phyloP scores from a whole-genome alignment of 2,329 filamentous ascomycete genomes.

The Conoideocrella luteorostrata region DNA sequence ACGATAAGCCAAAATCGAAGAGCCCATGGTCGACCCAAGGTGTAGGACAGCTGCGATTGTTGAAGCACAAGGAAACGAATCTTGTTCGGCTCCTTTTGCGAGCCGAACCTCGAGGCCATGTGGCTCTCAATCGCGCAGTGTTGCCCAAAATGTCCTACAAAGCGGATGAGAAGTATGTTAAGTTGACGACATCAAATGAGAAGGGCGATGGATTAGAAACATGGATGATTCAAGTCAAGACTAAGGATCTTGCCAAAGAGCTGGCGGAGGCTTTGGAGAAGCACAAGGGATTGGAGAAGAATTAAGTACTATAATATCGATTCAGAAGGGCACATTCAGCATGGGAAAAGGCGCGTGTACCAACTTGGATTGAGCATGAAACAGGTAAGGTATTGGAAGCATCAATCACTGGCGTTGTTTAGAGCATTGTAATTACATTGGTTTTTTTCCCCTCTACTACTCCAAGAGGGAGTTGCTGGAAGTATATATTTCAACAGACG shows the following conservation, averaged over 20 bases:
- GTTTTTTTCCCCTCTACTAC: neutral
- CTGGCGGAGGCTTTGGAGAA: conserved; percentile 46
- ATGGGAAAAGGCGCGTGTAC: conserved; percentile 4
- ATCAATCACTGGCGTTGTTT: conserved; percentile 10
- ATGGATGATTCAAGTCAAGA: conserved; percentile 68
- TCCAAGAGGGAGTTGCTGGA: neutral
- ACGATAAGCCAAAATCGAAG: conserved; percentile 39
- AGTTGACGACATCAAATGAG: conserved; percentile 50
- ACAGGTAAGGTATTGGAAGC: conserved; percentile 2
- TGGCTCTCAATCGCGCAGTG: conserved; percentile 65
- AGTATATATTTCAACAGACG: neutral
- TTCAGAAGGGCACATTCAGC: conserved; percentile 2
- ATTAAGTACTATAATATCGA: conserved; percentile 20
- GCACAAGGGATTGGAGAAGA: conserved; percentile 51
- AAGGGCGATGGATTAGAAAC: conserved; percentile 56
- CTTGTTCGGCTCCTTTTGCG: conserved; percentile 64
- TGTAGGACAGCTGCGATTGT: conserved; percentile 62
- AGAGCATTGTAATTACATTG: conserved; percentile 10
- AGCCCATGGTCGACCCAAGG: conserved; percentile 64
- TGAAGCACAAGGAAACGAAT: conserved; percentile 66
- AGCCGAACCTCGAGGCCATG: conserved; percentile 66
- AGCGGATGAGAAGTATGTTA: conserved; percentile 53
- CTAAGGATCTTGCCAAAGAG: conserved; percentile 48
- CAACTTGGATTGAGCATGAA: conserved; percentile 1
- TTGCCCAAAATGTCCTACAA: conserved; percentile 58